Base-by-base conservation (phyloP, 345 rosid genomes). In the Eutrema heterophyllum region DNA sequence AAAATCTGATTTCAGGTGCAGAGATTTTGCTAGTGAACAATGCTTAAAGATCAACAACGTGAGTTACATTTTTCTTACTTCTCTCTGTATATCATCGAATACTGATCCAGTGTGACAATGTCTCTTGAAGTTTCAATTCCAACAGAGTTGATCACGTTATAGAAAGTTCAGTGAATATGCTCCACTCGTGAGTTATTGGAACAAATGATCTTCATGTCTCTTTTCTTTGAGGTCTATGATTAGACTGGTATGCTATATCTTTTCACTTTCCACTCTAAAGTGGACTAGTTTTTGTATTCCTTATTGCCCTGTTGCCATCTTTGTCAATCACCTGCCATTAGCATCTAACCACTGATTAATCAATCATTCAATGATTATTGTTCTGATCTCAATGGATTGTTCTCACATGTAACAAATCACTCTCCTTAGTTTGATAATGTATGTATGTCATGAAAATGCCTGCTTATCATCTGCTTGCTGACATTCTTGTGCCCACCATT, bases 21-120 rank as follows among this genome's bases (percentile, higher is more conserved):
- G 94, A 90, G 81, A 74, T 90, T 72, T 82, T 90, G 80, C 86
- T 96, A 56, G 92, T 92, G 61, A 78, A 82, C 73, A 84, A 82
- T 71, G 83, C 69, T 41, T 78, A 29, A 77, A 15, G 16, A 15
- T 76, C 30, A 74, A 30, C 58, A 44, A 52, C 36, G 39, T 84
- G 81, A 84, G 64, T 68, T 83, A 59, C 41, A 11, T 13, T 75
- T 21, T 75, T 62, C 40, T 64, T 15, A 36, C 13, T 62, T 62
- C 10, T n/a, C 29, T 38, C 14, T 72, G 59, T 64, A 21, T 48
- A n/a, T 36, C 3, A 60, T 12, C 8, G 9, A 52, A 63, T 52
- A 53, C 27, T 2, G 6, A 71, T 50, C 35, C 29, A 39, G 2
- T 61, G 53, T 72, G 33, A 1, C n/a, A 15, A 15, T 60, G 50